Base-by-base conservation (phyloP, 352 stramenopile species). In the Globisporangium paroecandrum region DNA sequence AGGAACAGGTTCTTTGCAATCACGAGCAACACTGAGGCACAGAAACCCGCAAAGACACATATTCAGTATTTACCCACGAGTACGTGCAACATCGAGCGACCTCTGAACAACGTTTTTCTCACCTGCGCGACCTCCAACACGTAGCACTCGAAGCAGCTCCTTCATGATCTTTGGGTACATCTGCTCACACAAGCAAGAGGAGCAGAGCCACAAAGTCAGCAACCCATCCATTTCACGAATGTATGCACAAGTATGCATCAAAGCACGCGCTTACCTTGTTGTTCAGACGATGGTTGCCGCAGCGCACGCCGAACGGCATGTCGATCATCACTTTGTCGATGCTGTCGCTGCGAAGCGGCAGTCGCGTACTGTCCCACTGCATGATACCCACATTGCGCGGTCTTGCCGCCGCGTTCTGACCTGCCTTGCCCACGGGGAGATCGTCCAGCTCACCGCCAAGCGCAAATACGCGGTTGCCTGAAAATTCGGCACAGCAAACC, bases 1-100 rank as follows among this genome's bases (percentile, higher is more conserved):
- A 80, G 74, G 64, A 90, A 89, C 29, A 90, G 75, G 64, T 94
- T 94, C 71, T 92, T 92, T 62, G 85, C 88, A 65, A 89, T 85
- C n/a, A 87, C 75, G 2, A 94, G 77, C n/a, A 94, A 64, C 9
- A 94, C 86, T 76, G 62, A 43, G n/a, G 25, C 22, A 38, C 5
- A n/a, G 57, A 13, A 65, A 34, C 12, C 13, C 38, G 18, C 29
- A 62, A 12, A 54, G 12, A 32, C 13, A 53, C 12, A 46, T 3
- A 62, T 38, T n/a, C 18, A 34, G 43, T 65, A 32, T 32, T 32
- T 32, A 32, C 29, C 29, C 29, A 32, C 29, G 29, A 32, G 29
- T 32, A 32, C 5, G 5, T 32, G 29, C 29, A 32, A 32, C 29
- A 32, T 4, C 29, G 5, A 32, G 29, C 5, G 29, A 32, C 29